phyloP scores from a whole-genome alignment of 140 eudicot species.

The Senecio squalidus region DNA sequence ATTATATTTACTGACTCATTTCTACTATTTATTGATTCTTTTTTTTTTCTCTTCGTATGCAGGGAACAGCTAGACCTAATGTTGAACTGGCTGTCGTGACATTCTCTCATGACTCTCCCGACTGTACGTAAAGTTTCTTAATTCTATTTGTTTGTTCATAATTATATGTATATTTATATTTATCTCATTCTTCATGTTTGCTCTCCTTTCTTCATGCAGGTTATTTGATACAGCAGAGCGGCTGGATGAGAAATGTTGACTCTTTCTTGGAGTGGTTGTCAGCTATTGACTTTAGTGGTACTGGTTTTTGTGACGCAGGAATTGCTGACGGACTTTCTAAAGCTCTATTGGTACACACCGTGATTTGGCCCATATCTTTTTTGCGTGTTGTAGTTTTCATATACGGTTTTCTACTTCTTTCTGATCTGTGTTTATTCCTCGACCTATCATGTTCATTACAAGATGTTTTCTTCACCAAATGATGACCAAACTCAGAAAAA shows the following conservation, averaged over 20 bases:
- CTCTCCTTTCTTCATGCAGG: conserved; percentile 28
- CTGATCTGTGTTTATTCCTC: no score
- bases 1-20: no score
- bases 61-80: conserved; percentile 39
- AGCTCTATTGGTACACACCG: no score
- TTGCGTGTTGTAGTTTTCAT: no score
- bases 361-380: no score
- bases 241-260: conserved; percentile 67
- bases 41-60: conserved; percentile 3
- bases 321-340: no score
- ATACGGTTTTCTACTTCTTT: no score
- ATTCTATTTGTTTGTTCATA: background rate
- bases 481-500: conserved; percentile 31
- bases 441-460: background rate
- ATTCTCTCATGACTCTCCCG: conserved; percentile 60
- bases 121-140: conserved; percentile 32
- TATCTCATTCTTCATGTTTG: background rate
- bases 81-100: conserved; percentile 47
- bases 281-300: conserved; percentile 40
- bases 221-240: conserved; percentile 52
- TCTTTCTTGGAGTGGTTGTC: conserved; percentile 57
- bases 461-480: background rate
- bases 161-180: no score
- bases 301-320: no score
- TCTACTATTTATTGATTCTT: background rate